A percentile compares a stretch with the other conserved stretches of the same genome.
Evolutionary conservation across 1,139 yeast genomes (phyloP).

Genomic region (Nakaseomyces nivariensis): DNA sequence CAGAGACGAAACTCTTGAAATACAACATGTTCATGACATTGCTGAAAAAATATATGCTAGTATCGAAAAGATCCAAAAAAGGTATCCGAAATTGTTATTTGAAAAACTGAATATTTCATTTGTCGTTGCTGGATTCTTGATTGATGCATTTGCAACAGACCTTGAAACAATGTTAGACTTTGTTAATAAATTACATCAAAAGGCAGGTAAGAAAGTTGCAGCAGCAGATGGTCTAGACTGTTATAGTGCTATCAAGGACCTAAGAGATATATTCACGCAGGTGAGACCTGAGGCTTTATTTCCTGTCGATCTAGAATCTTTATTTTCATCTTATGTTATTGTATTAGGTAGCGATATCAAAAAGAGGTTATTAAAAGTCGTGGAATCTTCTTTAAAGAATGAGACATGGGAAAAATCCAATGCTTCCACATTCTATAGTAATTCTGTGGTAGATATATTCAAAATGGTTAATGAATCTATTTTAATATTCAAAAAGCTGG

Average conservation of each 20-base stretch:
- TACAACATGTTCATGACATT: conserved; percentile 50
- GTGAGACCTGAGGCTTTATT: conserved; percentile 36
- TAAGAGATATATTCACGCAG: conserved; percentile 46
- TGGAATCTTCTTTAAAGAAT: conserved; percentile 43
- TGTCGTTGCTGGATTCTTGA: conserved; percentile 46
- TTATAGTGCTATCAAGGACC: conserved; percentile 46
- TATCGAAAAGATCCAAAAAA: conserved; percentile 45
- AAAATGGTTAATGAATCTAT: conserved; percentile 52
- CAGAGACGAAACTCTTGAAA: conserved; percentile 48
- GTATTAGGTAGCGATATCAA: conserved; percentile 50
- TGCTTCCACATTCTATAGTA: conserved; percentile 34
- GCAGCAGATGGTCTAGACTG: conserved; percentile 55
- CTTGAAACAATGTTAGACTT: conserved; percentile 1
- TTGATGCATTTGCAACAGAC: conserved; percentile 43
- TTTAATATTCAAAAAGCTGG: conserved; percentile 41
- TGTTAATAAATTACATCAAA: conserved; percentile 13
- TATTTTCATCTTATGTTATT: conserved; percentile 49
- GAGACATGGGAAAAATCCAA: conserved; percentile 52
- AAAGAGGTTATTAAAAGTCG: conserved; percentile 40
- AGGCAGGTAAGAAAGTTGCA: conserved; percentile 34
- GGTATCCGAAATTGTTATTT: conserved; percentile 52
- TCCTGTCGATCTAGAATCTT: conserved; percentile 48
- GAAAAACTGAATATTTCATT: conserved; percentile 48
- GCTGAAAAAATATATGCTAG: conserved; percentile 46
- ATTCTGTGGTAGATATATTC: conserved; percentile 61